Evolutionary conservation across 2,329 filamentous ascomycete genomes (phyloP).

Genomic region (Fusarium sp.): DNA sequence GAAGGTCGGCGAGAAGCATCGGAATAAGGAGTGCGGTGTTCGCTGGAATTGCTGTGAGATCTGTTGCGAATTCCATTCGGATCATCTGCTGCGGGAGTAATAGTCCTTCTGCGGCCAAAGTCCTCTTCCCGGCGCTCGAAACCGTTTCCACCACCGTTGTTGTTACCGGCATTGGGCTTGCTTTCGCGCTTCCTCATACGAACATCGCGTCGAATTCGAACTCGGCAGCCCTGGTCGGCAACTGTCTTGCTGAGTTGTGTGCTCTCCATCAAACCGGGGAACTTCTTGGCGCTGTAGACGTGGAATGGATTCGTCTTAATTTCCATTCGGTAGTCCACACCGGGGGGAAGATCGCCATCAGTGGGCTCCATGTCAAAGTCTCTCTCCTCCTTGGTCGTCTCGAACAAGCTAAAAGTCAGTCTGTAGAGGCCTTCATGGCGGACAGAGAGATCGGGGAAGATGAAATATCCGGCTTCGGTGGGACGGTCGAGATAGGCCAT

Average conservation of each 20-base stretch:
- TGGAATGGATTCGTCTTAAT: constrained; percentile 88
- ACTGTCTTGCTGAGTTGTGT: constrained; percentile 89
- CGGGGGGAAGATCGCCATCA: constrained; percentile 59
- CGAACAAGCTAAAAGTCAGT: constrained; percentile 92
- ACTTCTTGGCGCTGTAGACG: constrained; percentile 98
- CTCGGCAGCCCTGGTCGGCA: constrained; percentile 95
- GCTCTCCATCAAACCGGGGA: constrained; percentile 91
- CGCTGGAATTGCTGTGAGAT: constrained; percentile 70
- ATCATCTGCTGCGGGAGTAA: constrained; percentile 50
- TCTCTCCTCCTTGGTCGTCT: constrained; percentile 87
- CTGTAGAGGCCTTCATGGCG: constrained; percentile 93
- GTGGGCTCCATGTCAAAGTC: constrained; percentile 73
- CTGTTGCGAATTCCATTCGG: constrained; percentile 59
- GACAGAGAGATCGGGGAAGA: constrained; percentile 96
- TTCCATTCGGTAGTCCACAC: constrained; percentile 86
- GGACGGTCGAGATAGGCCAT: constrained; percentile 97
- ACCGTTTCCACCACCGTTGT: constrained; percentile 55
- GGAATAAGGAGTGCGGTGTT: constrained; percentile 57
- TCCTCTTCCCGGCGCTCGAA: constrained; percentile 74
- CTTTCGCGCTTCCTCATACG: constrained; percentile 87
- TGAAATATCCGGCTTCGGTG: constrained; percentile 84
- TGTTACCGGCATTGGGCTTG: constrained; percentile 64
- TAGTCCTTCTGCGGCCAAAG: constrained; percentile 56
- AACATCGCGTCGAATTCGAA: constrained; percentile 93
- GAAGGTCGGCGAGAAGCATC: constrained; percentile 60